A percentile compares a stretch with the other conserved stretches of the same genome.
Conservation (phyloP, 192 early-diverging fungal genomes). For the Backusella parvicylindrica region DNA sequence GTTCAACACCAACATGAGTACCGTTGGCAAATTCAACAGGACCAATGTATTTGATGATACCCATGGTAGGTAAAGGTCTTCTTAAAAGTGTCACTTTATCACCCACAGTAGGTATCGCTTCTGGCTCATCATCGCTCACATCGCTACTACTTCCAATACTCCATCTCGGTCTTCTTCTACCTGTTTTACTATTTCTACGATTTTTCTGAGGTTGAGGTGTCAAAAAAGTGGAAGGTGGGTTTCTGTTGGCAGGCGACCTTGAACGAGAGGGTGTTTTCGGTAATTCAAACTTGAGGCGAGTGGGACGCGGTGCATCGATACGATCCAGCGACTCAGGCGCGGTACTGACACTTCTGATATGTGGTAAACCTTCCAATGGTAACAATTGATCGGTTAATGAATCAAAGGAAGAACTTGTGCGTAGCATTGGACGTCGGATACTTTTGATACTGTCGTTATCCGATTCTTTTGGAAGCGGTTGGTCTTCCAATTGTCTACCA, state of each 20-base stretch:
- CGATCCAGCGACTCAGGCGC: not conserved
- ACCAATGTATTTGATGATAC: constrained; percentile 30
- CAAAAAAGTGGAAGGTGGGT: not conserved
- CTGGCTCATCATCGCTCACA: constrained; percentile 10
- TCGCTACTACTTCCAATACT: not conserved
- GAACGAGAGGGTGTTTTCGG: constrained; percentile 7
- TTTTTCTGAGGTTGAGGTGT: not conserved
- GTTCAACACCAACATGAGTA: constrained; percentile 27
- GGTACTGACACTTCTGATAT: not conserved
- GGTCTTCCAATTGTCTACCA: not conserved
- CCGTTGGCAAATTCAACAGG: constrained; percentile 20
- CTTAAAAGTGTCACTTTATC: constrained; percentile 15
- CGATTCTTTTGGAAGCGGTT: not conserved
- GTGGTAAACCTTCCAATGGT: constrained; percentile 1
- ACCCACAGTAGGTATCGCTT: constrained; percentile 7
- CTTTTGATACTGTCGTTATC: not conserved
- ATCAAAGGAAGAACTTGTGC: constrained; percentile 11
- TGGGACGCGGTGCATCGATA: not conserved
- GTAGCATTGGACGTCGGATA: not conserved
- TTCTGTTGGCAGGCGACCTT: not conserved
- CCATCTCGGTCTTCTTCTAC: not conserved
- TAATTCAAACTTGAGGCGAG: constrained; percentile 21
- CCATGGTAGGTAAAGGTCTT: constrained; percentile 29
- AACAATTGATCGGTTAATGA: constrained; percentile 22
- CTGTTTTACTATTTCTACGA: not conserved